Percentiles rank a stretch among this genome's conserved stretches.
Conservation (phyloP, 768 basidiomycete species). For the Suillus paluster region DNA sequence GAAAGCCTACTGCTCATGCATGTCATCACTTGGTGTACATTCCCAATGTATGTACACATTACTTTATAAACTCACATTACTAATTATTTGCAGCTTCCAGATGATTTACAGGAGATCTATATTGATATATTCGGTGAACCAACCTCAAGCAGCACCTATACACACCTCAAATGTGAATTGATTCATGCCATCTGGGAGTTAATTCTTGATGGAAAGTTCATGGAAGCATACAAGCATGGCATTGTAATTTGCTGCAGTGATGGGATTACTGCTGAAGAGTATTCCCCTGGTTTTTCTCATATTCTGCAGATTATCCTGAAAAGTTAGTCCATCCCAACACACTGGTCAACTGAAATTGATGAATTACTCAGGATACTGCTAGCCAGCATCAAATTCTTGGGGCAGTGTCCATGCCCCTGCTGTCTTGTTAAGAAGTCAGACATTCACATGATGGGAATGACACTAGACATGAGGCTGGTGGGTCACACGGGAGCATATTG, state of each 20-base stretch:
- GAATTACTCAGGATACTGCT: constrained; percentile 17
- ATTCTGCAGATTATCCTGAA: constrained; percentile 30
- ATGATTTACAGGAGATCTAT: constrained; percentile 5
- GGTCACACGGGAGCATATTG: constrained; percentile 2
- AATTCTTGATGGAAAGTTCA: constrained; percentile 26
- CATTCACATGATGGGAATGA: constrained; percentile 16
- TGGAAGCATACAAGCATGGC: constrained; percentile 26
- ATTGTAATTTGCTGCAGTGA: constrained; percentile 22
- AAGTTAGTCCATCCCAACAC: constrained; percentile 8
- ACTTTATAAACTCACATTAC: neutral
- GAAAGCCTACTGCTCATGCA: too few relatives aligned
- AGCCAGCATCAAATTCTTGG: constrained; percentile 27
- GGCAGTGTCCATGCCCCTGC: constrained; percentile 23
- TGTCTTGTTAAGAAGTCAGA: constrained; percentile 17
- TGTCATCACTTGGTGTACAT: too few relatives aligned
- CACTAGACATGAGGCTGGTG: constrained; percentile 8
- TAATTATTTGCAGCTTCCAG: constrained; percentile 7
- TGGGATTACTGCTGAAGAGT: constrained; percentile 18
- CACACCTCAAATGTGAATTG: constrained; percentile 22
- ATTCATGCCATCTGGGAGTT: constrained; percentile 22
- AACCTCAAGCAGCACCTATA: constrained; percentile 1
- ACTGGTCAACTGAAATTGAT: neutral
- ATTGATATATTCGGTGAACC: constrained; percentile 4
- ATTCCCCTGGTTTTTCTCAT: constrained; percentile 27
- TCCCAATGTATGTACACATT: neutral